A percentile compares a stretch with the other conserved stretches of the same genome.
These are phyloP conservation scores for Amanita subjunquillea DNA, from an alignment of 768 basidiomycete species.

Conservation along the genomic window DNA sequence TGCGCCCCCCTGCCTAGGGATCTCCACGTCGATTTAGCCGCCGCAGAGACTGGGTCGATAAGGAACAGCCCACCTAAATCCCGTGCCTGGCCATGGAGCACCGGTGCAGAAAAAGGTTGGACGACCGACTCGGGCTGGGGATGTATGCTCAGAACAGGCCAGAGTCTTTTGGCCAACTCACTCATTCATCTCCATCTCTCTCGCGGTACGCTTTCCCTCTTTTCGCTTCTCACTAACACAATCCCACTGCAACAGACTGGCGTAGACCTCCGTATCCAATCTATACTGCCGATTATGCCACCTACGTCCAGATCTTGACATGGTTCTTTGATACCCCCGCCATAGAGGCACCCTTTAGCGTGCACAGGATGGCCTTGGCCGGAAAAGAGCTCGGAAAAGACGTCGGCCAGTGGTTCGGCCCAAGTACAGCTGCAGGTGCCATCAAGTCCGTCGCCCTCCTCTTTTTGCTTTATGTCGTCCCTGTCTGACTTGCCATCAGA, in stretches of 20 bases:
- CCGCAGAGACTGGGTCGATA: not conserved
- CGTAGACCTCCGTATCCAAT: slow-evolving; percentile 57
- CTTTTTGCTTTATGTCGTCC: slow-evolving; percentile 1
- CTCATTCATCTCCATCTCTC: slow-evolving; percentile 56
- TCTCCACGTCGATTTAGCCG: not conserved
- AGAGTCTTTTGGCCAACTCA: slow-evolving; percentile 25
- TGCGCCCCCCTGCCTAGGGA: slow-evolving; percentile 5
- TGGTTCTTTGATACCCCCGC: slow-evolving; percentile 94
- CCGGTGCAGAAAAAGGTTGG: slow-evolving; percentile 62
- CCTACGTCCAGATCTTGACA: slow-evolving; percentile 82
- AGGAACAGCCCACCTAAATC: slow-evolving; percentile 22
- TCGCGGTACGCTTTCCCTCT: slow-evolving; percentile 19
- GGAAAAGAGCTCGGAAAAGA: slow-evolving; percentile 94
- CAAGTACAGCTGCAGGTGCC: slow-evolving; percentile 94
- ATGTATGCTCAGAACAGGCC: slow-evolving; percentile 28
- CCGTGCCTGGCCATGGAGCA: slow-evolving; percentile 55
- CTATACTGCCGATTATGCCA: slow-evolving; percentile 59
- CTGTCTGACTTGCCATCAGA: slow-evolving; percentile 24
- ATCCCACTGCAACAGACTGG: slow-evolving; percentile 54
- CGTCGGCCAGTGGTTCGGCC: slow-evolving; percentile 97
- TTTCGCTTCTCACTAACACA: not conserved
- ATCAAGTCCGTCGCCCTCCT: slow-evolving; percentile 58
- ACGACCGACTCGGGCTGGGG: slow-evolving; percentile 27
- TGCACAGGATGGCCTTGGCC: slow-evolving; percentile 92
- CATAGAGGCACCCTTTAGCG: slow-evolving; percentile 80